Base-by-base conservation (phyloP, 139 green algal species). In the Spirogloea muscicola region DNA sequence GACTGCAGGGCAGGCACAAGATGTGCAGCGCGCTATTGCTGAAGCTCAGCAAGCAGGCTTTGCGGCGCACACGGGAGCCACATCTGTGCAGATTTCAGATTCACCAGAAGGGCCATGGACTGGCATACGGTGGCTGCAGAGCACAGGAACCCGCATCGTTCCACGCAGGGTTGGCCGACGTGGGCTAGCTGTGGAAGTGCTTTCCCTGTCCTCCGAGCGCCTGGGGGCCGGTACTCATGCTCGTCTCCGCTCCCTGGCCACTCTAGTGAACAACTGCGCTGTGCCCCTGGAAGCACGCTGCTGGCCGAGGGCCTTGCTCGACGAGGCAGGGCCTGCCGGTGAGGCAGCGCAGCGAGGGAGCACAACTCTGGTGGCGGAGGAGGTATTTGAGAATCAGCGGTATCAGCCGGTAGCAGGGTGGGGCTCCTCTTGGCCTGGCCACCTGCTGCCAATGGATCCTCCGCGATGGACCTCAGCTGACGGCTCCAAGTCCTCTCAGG, bases 331-430 rank as follows among this genome's bases (percentile, higher is more conserved):
- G 41, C 21, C 29, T 6, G 27, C 18, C 36, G 13, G 40, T 18
- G 44, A 49, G 29, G 29, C 36, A 13, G 10, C 40, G 31, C 13
- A 44, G 13, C 46, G 13, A n/a, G 37, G 1, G 75, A 84, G 6
- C 68, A 66, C n/a, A n/a, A n/a, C n/a, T n/a, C n/a, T 55, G 13
- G 68, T 88, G 3, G 88, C 89, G 57, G 91, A 92, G 60, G 86
- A 92, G 66, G 77, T 91, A 55, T 95, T 91, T 74, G 91, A 96
- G 85, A 91, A 94, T 55, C 82, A 96, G 85, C 80, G 91, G 2
- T 91, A 86, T 74, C 68, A 89, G n/a, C 86, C 83, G 0, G 42
- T 91, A 2, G 34, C 58, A 13, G 84, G 87, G 40, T 92, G 76
- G 76, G 79, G 79, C 48, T 55, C 33, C 44, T 13, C 21, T 25